Evolutionary conservation across 441 rosid genomes (phyloP).

Genomic region (Populus hybrid): DNA sequence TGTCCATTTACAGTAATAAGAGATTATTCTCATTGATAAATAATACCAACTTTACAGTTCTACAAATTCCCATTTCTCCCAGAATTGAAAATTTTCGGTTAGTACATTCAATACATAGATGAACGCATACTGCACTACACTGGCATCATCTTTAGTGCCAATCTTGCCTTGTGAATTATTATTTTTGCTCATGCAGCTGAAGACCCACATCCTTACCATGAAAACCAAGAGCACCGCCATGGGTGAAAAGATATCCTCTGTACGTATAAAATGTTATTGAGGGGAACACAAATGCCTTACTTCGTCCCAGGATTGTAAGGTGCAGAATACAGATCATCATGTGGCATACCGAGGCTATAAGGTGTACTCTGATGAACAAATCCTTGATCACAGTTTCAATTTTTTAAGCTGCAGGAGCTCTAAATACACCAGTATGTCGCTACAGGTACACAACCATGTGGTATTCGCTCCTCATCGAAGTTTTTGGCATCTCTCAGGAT

Average conservation of each 20-base stretch:
- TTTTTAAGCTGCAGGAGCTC: background rate
- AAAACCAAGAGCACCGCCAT: background rate
- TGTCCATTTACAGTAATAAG: background rate
- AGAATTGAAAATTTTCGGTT: background rate
- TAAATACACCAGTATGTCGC: background rate
- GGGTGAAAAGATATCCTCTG: background rate
- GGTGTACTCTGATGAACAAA: background rate
- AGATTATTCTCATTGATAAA: background rate
- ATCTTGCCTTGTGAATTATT: background rate
- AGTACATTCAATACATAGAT: background rate
- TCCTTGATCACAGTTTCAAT: background rate
- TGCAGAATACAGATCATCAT: background rate
- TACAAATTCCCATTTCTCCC: background rate
- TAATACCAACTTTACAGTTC: background rate
- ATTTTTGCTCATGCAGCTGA: background rate
- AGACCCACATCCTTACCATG: background rate
- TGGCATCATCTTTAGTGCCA: too few relatives aligned
- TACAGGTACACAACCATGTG: background rate
- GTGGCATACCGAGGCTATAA: background rate
- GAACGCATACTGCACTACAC: too few relatives aligned
- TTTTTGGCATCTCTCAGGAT: background rate
- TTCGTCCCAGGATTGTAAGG: background rate
- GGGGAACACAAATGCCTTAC: background rate
- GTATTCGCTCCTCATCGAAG: background rate
- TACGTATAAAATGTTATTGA: background rate